Evolutionary conservation across 768 basidiomycete genomes (phyloP).

Genomic region (Lactifluus volemus): DNA sequence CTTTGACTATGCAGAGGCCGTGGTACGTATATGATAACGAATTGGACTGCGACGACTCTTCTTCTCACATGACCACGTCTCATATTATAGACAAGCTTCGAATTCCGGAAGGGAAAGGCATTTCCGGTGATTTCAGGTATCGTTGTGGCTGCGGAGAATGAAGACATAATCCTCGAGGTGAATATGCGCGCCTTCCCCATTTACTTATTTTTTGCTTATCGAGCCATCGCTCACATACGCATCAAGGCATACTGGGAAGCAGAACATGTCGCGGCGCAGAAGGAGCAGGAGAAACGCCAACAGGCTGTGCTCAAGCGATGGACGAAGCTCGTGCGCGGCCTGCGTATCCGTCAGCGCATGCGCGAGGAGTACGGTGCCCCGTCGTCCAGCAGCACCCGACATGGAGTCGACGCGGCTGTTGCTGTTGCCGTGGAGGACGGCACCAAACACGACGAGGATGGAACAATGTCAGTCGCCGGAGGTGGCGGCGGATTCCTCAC

Average conservation of each 20-base stretch:
- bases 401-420: background rate
- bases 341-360: slow-evolving; percentile 76
- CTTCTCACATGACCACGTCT: background rate
- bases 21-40: slow-evolving; percentile 47
- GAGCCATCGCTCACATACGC: background rate
- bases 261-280: slow-evolving; percentile 69
- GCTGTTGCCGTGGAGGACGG: background rate
- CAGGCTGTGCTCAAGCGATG: slow-evolving; percentile 83
- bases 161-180: slow-evolving; percentile 67
- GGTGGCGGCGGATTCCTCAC: slow-evolving; percentile 51
- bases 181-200: background rate
- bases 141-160: slow-evolving; percentile 78
- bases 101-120: slow-evolving; percentile 89
- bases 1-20: slow-evolving; percentile 90
- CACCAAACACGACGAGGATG: background rate
- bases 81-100: slow-evolving; percentile 80
- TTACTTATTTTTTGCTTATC: background rate
- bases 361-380: slow-evolving; percentile 59
- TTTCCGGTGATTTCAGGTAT: slow-evolving; percentile 79
- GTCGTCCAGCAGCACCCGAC: background rate
- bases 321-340: slow-evolving; percentile 79
- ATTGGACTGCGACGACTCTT: background rate
- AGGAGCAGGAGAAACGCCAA: slow-evolving; percentile 62
- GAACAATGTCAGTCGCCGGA: background rate
- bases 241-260: slow-evolving; percentile 77